A percentile compares a stretch with the other conserved stretches of the same genome.
Evolutionary conservation across 306 rosid species (phyloP).

Genomic region (Vigna unguiculata): DNA sequence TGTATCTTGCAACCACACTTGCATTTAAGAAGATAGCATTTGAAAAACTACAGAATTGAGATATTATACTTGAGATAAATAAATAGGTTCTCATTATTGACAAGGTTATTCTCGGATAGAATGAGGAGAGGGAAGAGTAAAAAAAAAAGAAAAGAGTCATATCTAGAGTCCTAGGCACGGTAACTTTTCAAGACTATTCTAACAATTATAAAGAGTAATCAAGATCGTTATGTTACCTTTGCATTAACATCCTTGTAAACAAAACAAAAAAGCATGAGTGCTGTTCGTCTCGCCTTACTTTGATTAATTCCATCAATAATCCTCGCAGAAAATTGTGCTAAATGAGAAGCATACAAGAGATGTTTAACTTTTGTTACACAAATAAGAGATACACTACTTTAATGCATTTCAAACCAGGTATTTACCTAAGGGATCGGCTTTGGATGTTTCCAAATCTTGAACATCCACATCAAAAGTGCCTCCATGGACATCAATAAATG

Average conservation of each 20-base stretch:
- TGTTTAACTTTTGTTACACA: slow-evolving; percentile 32
- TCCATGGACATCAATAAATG: slow-evolving; percentile 65
- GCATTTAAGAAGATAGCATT: slow-evolving; percentile 25
- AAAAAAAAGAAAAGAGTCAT: too few species aligned
- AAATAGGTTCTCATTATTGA: too few species aligned
- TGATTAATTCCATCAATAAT: slow-evolving; percentile 88
- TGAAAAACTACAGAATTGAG: slow-evolving; percentile 8
- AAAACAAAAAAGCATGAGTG: slow-evolving; percentile 77
- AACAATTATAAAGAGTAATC: slow-evolving; percentile 8
- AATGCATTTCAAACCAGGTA: slow-evolving; percentile 32
- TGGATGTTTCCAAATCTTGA: slow-evolving; percentile 65
- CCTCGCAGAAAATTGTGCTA: slow-evolving; percentile 76
- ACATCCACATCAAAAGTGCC: slow-evolving; percentile 64
- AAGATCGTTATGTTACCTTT: slow-evolving; percentile 56
- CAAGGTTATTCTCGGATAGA: too few species aligned
- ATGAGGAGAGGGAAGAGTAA: too few species aligned
- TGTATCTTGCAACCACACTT: slow-evolving; percentile 13
- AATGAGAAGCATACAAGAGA: slow-evolving; percentile 40
- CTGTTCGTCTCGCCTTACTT: slow-evolving; percentile 80
- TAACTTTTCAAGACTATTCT: too few species aligned
- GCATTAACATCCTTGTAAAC: slow-evolving; percentile 64
- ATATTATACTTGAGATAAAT: background rate
- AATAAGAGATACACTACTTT: slow-evolving; percentile 27
- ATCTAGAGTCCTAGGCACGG: too few species aligned
- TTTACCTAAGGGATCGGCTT: slow-evolving; percentile 79